Percentiles rank a stretch among this genome's conserved stretches.
phyloP scores from a whole-genome alignment of 2,329 filamentous ascomycete species.

The Epichloe sp. region DNA sequence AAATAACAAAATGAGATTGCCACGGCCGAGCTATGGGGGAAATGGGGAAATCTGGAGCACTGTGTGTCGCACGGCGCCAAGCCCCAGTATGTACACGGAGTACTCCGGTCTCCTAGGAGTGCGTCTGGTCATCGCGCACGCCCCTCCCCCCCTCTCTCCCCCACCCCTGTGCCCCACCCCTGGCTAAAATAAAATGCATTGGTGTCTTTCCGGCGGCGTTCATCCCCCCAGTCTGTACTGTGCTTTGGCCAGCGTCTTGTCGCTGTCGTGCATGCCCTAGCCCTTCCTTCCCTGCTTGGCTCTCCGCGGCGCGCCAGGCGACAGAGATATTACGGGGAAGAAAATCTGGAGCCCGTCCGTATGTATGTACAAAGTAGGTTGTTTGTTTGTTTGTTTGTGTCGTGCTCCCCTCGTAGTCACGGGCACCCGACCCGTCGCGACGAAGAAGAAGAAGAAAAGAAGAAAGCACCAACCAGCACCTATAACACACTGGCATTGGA shows the following conservation, averaged over 20 bases:
- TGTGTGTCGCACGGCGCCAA: slow-evolving; percentile 6
- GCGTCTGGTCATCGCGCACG: not conserved
- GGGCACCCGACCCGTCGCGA: no score
- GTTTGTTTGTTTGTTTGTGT: not conserved
- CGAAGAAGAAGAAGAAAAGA: no score
- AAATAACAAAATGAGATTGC: not conserved
- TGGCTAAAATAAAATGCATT: no score
- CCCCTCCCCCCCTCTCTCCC: not conserved
- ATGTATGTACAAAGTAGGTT: not conserved
- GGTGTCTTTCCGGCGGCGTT: not conserved
- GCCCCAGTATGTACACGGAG: not conserved
- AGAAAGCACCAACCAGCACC: not conserved
- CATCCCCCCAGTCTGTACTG: no score
- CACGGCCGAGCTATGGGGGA: not conserved
- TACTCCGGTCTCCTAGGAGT: not conserved
- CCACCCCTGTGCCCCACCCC: no score
- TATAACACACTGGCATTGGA: not conserved
- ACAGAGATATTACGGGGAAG: not conserved
- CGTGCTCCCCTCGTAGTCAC: not conserved
- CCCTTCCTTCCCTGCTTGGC: not conserved
- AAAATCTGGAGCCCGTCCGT: not conserved
- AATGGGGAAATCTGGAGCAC: not conserved
- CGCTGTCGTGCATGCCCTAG: not conserved
- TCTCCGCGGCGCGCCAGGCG: not conserved
- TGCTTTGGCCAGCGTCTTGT: no score